Evolutionary conservation across 495 filamentous ascomycete genomes (phyloP).

Genomic region (Podospora pseudoanserina): DNA sequence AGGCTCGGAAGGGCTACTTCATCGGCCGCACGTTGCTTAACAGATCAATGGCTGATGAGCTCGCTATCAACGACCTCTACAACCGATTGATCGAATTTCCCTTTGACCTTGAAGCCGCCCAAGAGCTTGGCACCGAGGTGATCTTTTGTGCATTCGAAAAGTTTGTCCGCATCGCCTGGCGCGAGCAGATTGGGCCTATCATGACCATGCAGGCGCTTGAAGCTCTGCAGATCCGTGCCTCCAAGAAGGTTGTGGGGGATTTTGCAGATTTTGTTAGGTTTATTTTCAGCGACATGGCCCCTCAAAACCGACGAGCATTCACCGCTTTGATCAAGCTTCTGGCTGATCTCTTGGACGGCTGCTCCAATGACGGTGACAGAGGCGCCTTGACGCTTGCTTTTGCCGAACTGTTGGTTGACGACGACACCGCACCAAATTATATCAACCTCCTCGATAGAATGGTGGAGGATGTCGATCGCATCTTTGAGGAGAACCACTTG

Average conservation of each 20-base stretch:
- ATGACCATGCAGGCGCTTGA: constrained; percentile 62
- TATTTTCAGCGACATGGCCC: constrained; percentile 73
- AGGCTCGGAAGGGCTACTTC: constrained; percentile 79
- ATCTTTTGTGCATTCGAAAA: constrained; percentile 93
- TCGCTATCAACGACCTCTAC: constrained; percentile 85
- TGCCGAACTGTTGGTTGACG: constrained; percentile 77
- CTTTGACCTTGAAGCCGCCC: constrained; percentile 64
- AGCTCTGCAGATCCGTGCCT: constrained; percentile 68
- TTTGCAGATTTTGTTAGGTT: constrained; percentile 83
- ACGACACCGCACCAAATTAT: constrained; percentile 74
- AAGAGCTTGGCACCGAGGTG: constrained; percentile 79
- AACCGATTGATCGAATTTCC: constrained; percentile 82
- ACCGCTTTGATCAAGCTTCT: constrained; percentile 79
- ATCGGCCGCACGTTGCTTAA: constrained; percentile 69
- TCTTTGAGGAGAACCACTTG: constrained; percentile 65
- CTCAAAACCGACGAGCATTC: constrained; percentile 88
- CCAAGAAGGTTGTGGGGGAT: constrained; percentile 67
- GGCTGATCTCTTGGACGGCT: constrained; percentile 87
- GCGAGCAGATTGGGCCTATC: constrained; percentile 79
- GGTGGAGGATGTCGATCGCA: constrained; percentile 83
- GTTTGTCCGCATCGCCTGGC: constrained; percentile 86
- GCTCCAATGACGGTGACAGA: constrained; percentile 87
- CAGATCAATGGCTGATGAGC: constrained; percentile 68
- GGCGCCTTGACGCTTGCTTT: constrained; percentile 88
- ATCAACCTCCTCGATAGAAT: constrained; percentile 88